These are phyloP conservation scores for Cercospora janseana DNA, from an alignment of 2,329 filamentous ascomycete species.

Conservation along the genomic window DNA sequence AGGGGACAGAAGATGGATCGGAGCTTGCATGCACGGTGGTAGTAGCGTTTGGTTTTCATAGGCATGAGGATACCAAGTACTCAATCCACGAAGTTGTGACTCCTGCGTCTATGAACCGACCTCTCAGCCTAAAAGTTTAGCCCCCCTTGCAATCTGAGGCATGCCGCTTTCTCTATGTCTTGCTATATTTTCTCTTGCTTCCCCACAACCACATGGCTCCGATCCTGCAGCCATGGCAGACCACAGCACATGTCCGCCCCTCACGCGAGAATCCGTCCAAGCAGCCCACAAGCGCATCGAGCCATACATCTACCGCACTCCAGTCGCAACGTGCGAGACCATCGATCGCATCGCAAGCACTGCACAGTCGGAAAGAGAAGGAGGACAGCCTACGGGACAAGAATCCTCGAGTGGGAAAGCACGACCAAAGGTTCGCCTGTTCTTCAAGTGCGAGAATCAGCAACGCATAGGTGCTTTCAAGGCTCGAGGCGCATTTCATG, in stretches of 20 bases:
- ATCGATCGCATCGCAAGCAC: slow-evolving; percentile 73
- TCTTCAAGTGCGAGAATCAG: slow-evolving; percentile 95
- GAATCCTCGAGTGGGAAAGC: slow-evolving; percentile 44
- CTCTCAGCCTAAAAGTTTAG: slow-evolving; percentile 5
- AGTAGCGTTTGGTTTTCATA: slow-evolving; percentile 4
- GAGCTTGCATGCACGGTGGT: background rate
- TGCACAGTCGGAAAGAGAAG: slow-evolving; percentile 51
- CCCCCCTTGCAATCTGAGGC: background rate
- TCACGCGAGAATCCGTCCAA: slow-evolving; percentile 70
- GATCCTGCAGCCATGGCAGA: slow-evolving; percentile 45
- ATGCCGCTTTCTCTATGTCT: background rate
- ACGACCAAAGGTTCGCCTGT: slow-evolving; percentile 67
- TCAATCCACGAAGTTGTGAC: too few relatives aligned
- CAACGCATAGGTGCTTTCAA: slow-evolving; percentile 94
- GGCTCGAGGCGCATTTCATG: slow-evolving; percentile 84
- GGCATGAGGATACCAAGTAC: too few relatives aligned
- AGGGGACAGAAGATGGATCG: background rate
- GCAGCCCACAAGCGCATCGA: slow-evolving; percentile 71
- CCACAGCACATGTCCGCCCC: slow-evolving; percentile 53
- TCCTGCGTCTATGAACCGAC: too few relatives aligned
- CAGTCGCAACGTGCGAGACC: slow-evolving; percentile 75
- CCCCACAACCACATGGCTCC: background rate
- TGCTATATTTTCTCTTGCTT: background rate
- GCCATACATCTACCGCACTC: slow-evolving; percentile 76
- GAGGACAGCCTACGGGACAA: slow-evolving; percentile 16